Percentiles rank a stretch among this genome's conserved stretches.
phyloP scores from a whole-genome alignment of 306 rosid genomes.

The Inga oerstediana region DNA sequence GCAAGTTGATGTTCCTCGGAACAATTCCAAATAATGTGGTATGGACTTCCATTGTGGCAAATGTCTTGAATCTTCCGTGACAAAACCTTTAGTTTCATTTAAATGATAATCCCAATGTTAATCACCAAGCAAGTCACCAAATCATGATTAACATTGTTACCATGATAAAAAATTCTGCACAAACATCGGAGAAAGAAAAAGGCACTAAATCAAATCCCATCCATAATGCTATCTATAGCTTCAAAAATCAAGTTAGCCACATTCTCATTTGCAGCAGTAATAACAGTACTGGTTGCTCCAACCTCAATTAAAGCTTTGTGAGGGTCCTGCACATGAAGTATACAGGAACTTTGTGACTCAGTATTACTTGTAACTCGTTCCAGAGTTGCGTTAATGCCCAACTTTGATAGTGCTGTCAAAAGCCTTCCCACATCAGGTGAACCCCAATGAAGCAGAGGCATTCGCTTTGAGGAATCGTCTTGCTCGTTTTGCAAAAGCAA shows the following conservation, averaged over 20 bases:
- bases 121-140: neutral
- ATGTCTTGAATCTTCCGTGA: neutral
- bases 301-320: constrained; percentile 62
- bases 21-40: neutral
- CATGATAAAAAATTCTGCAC: neutral
- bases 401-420: constrained; percentile 51
- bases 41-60: neutral
- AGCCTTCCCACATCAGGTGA: constrained; percentile 57
- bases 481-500: constrained; percentile 43
- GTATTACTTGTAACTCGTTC: constrained; percentile 28
- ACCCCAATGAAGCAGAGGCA: constrained; percentile 58
- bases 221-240: constrained; percentile 52
- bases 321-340: constrained; percentile 54
- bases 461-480: constrained; percentile 18
- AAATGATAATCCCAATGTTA: neutral
- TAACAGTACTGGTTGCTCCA: constrained; percentile 47
- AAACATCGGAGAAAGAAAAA: neutral
- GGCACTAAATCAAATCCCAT: constrained; percentile 41
- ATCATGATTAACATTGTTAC: neutral
- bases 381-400: constrained; percentile 60
- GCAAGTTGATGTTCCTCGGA: neutral
- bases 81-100: neutral
- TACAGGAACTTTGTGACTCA: constrained; percentile 36
- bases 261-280: constrained; percentile 49
- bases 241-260: constrained; percentile 56